Evolutionary conservation across 2,329 filamentous ascomycete genomes (phyloP).

Genomic region (Dryadomyces sulphureus): DNA sequence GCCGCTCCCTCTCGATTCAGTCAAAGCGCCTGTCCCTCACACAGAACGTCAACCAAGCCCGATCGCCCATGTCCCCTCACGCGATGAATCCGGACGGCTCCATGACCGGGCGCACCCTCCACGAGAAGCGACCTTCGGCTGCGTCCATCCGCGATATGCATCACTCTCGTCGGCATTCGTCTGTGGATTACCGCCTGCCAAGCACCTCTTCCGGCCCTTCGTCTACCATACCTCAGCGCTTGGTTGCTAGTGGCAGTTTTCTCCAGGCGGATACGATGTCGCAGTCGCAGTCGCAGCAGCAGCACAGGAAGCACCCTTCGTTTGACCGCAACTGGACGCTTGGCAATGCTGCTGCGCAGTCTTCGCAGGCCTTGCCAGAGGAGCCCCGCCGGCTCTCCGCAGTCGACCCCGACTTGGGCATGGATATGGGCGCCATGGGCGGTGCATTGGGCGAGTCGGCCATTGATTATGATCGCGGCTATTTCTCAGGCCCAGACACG

Average conservation of each 20-base stretch:
- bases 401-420: conserved; percentile 28
- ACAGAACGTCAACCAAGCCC: conserved; percentile 27
- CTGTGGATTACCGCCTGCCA: conserved; percentile 52
- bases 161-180: conserved; percentile 77
- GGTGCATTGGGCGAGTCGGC: conserved; percentile 28
- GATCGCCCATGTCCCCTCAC: conserved; percentile 22
- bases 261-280: conserved; percentile 20
- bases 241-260: conserved; percentile 27
- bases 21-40: conserved; percentile 32
- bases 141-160: conserved; percentile 71
- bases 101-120: conserved; percentile 20
- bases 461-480: conserved; percentile 67
- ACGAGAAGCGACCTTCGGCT: conserved; percentile 55
- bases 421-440: background rate
- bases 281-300: background rate
- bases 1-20: conserved; percentile 31
- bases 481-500: conserved; percentile 80
- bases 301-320: conserved; percentile 46
- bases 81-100: conserved; percentile 22
- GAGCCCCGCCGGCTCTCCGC: conserved; percentile 34
- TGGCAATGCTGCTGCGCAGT: conserved; percentile 30
- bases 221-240: conserved; percentile 24
- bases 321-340: conserved; percentile 60
- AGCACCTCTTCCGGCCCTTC: conserved; percentile 18
- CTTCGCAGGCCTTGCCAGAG: conserved; percentile 6